phyloP scores from a whole-genome alignment of 1,284 basidiomycete genomes.

The Rhizoctonia solani region DNA sequence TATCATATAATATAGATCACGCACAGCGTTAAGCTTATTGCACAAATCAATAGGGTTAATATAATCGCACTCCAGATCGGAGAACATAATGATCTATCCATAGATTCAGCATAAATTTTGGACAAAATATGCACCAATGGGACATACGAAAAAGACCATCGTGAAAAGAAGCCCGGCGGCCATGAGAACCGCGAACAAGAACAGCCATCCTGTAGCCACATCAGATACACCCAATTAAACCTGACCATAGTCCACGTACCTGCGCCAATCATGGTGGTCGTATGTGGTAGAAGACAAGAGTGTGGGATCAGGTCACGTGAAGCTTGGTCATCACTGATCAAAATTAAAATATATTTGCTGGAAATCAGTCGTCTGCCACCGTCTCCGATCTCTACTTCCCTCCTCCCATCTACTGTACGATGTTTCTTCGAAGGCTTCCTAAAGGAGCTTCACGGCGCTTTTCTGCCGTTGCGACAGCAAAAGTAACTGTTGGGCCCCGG shows the following conservation, averaged over 20 bases:
- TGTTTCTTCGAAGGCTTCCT: slow-evolving; percentile 27
- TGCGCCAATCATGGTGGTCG: slow-evolving; percentile 34
- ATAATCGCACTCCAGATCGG: slow-evolving; percentile 97
- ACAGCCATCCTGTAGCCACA: slow-evolving; percentile 78
- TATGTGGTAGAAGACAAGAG: slow-evolving; percentile 6
- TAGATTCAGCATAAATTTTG: slow-evolving; percentile 27
- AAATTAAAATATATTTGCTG: neutral
- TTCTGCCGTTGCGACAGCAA: slow-evolving; percentile 3
- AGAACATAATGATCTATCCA: slow-evolving; percentile 98
- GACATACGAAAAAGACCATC: slow-evolving; percentile 96
- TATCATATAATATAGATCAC: slow-evolving; percentile 40
- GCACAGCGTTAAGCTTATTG: slow-evolving; percentile 98
- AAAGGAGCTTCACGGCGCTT: slow-evolving; percentile 27
- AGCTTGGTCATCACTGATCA: neutral
- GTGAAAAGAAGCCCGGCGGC: slow-evolving; percentile 92
- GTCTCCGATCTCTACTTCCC: neutral
- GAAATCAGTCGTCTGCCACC: neutral
- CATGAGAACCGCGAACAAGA: slow-evolving; percentile 91
- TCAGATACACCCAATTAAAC: neutral
- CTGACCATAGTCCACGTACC: neutral
- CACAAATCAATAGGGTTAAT: slow-evolving; percentile 99
- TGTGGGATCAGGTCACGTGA: slow-evolving; percentile 32
- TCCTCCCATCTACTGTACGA: neutral
- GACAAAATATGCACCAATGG: neutral
- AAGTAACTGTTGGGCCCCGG: neutral